phyloP scores from a whole-genome alignment of 108 stramenopile species.

The Nannochloropsis granulata region DNA sequence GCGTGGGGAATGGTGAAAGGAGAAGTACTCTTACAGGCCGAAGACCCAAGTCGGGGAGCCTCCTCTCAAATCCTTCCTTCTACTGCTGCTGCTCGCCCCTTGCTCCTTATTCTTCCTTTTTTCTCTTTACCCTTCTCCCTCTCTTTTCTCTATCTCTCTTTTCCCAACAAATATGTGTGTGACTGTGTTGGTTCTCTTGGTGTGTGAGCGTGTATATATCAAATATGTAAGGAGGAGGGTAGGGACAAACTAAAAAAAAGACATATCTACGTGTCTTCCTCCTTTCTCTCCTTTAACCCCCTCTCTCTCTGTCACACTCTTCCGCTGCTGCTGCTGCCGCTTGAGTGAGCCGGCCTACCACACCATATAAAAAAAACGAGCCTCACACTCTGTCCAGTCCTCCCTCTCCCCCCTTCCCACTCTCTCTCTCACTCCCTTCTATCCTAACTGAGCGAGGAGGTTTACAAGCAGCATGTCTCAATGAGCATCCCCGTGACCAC shows the following conservation, averaged over 20 bases:
- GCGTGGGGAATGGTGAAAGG: too few species aligned
- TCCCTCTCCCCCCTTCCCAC: background rate
- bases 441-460: background rate
- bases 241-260: background rate
- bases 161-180: background rate
- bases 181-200: background rate
- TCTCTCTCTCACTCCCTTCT: background rate
- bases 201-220: background rate
- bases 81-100: too few species aligned
- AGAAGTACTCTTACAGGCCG: too few species aligned
- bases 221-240: background rate
- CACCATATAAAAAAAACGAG: too few species aligned
- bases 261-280: background rate
- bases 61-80: too few species aligned
- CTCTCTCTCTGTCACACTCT: background rate
- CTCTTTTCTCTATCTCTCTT: too few species aligned
- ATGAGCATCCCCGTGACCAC: slow-evolving; percentile 90
- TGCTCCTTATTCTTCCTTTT: background rate
- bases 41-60: too few species aligned
- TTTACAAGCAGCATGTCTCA: slow-evolving; percentile 44
- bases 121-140: background rate
- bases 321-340: background rate
- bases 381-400: background rate
- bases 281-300: background rate
- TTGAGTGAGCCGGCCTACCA: too few species aligned